Evolutionary conservation across 108 stramenopile species (phyloP).

Genomic region (Fragilariopsis cylindrus): DNA sequence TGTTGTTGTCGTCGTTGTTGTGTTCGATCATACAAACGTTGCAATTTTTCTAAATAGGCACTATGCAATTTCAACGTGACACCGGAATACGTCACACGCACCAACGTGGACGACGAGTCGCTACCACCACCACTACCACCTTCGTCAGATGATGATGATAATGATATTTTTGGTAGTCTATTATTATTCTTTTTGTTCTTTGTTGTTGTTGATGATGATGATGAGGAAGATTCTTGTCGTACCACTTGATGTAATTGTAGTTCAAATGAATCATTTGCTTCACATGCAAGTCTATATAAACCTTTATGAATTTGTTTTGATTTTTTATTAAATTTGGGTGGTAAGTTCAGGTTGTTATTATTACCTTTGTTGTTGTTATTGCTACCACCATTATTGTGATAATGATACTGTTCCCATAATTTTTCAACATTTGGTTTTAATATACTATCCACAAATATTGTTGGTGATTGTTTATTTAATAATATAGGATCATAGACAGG

Average conservation of each 20-base stretch:
- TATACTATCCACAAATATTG: slow-evolving; percentile 8
- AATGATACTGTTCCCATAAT: slow-evolving; percentile 22
- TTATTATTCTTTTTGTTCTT: background rate
- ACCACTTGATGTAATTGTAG: slow-evolving; percentile 23
- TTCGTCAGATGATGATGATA: no score
- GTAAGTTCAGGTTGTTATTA: slow-evolving; percentile 1
- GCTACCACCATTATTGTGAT: background rate
- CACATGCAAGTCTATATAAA: slow-evolving; percentile 9
- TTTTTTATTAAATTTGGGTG: slow-evolving; percentile 31
- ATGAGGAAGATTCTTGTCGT: background rate
- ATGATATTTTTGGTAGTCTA: slow-evolving; percentile 46
- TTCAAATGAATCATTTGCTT: slow-evolving; percentile 23
- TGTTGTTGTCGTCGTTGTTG: background rate
- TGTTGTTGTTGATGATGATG: background rate
- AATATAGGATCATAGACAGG: slow-evolving; percentile 23
- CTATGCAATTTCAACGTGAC: slow-evolving; percentile 59
- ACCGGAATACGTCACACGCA: slow-evolving; percentile 52
- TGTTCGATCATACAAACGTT: slow-evolving; percentile 46
- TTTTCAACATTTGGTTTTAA: slow-evolving; percentile 23
- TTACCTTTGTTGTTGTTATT: background rate
- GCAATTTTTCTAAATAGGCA: slow-evolving; percentile 63
- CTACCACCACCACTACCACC: background rate
- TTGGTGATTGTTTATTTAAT: slow-evolving; percentile 16
- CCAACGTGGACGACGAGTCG: slow-evolving; percentile 5
- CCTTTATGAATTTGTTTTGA: slow-evolving; percentile 21